Conservation (phyloP, 2,329 filamentous ascomycete genomes). For the Apiospora malaysiana region DNA sequence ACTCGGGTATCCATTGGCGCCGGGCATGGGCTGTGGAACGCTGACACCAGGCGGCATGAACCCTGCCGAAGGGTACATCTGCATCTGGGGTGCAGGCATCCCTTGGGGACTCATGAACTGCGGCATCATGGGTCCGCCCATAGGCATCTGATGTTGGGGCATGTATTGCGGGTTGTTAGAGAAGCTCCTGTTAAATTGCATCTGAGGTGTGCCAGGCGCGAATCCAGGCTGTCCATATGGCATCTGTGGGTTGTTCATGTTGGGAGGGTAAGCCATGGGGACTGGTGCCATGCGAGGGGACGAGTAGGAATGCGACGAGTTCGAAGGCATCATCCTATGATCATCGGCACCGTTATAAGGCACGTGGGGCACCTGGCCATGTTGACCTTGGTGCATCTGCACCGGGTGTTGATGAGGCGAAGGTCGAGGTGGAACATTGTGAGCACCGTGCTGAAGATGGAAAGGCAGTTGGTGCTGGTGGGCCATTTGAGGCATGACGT, state of each 20-base stretch:
- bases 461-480: conserved; percentile 86
- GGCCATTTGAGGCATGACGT: conserved; percentile 73
- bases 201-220: conserved; percentile 73
- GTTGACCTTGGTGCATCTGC: conserved; percentile 76
- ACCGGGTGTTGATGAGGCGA: conserved; percentile 80
- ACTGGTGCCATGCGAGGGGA: conserved; percentile 79
- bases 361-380: conserved; percentile 67
- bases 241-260: conserved; percentile 73
- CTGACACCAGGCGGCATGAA: conserved; percentile 66
- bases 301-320: conserved; percentile 82
- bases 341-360: conserved; percentile 79
- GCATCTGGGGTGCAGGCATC: conserved; percentile 75
- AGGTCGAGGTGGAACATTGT: conserved; percentile 70
- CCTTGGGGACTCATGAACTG: conserved; percentile 78
- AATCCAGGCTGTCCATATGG: conserved; percentile 75
- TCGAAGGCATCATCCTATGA: conserved; percentile 87
- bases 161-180: conserved; percentile 77
- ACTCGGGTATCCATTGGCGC: conserved; percentile 83
- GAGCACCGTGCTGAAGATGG: conserved; percentile 78
- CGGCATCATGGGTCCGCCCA: conserved; percentile 82
- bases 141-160: conserved; percentile 70
- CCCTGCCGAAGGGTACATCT: conserved; percentile 77
- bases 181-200: conserved; percentile 72
- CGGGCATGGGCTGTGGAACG: conserved; percentile 65
- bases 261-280: conserved; percentile 71